Evolutionary conservation across 805 yeast genomes (phyloP).

Genomic region (Blastobotrys muscicola): DNA sequence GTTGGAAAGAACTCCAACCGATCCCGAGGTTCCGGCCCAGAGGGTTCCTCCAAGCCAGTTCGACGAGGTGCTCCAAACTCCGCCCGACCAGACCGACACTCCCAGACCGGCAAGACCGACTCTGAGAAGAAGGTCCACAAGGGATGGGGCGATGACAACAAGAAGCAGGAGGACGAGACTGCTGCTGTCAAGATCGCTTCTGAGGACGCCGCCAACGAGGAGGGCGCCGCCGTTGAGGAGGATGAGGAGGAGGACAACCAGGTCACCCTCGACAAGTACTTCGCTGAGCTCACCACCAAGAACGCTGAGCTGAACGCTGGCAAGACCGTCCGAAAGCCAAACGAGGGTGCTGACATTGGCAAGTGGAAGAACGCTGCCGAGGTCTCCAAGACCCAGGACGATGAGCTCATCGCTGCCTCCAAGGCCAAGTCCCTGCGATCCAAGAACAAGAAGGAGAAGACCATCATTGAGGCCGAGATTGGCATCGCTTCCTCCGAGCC

Average conservation of each 20-base stretch:
- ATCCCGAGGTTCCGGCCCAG: slow-evolving; percentile 27
- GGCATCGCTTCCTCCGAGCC: slow-evolving; percentile 41
- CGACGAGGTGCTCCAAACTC: slow-evolving; percentile 41
- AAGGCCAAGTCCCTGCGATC: slow-evolving; percentile 56
- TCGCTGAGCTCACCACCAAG: slow-evolving; percentile 42
- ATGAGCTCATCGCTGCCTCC: slow-evolving; percentile 49
- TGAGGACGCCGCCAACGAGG: slow-evolving; percentile 30
- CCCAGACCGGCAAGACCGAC: slow-evolving; percentile 77
- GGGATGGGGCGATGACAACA: slow-evolving; percentile 81
- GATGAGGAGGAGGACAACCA: slow-evolving; percentile 38
- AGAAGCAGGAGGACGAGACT: slow-evolving; percentile 54
- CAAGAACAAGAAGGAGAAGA: slow-evolving; percentile 78
- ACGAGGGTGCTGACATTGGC: slow-evolving; percentile 47
- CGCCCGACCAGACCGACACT: slow-evolving; percentile 60
- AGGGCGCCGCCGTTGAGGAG: slow-evolving; percentile 33
- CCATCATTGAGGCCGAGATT: slow-evolving; percentile 63
- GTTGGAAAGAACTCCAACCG: slow-evolving; percentile 58
- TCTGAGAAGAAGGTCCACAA: slow-evolving; percentile 72
- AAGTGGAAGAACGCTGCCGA: slow-evolving; percentile 43
- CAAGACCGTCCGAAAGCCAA: slow-evolving; percentile 34
- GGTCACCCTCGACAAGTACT: slow-evolving; percentile 80
- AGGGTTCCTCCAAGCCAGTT: slow-evolving; percentile 33
- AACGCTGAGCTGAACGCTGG: slow-evolving; percentile 19
- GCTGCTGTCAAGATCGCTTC: slow-evolving; percentile 36
- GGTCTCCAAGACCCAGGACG: slow-evolving; percentile 52